Evolutionary conservation across 371 early-diverging fungal species (phyloP), one percentile per base, ranked within the genome.

Genomic region (Capillidium heterosporum): DNA sequence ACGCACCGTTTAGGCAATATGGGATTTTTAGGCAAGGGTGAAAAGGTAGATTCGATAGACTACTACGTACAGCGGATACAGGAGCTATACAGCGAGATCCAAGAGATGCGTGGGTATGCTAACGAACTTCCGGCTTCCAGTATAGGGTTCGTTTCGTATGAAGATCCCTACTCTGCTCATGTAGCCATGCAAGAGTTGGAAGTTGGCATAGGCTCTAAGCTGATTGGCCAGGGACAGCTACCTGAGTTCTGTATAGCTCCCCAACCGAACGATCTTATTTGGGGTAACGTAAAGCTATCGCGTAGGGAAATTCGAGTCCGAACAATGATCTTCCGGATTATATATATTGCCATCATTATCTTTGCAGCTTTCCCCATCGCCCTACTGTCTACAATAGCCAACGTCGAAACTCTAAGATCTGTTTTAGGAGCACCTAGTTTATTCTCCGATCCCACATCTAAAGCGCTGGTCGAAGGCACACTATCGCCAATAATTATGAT

Each of bases 141-240:
- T 61, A 80, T 82, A 24, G 89, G 79, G 0, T 91, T 88, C 70
- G 71, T 87, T 27, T 78, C 81, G 0, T 91, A 80, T 55, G 65
- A 70, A 32, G 71, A 69, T 31, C 75, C 81, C 52, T 62, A 65
- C 1, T 71, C 69, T 49, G 83, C 87, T 1, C 87, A 85, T 58
- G 63, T 61, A 8, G 78, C 35, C 11, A 29, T 55, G 2, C 54
- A 59, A 55, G 32, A 53, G 39, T 29, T 55, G 13, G 43, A 26
- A 39, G 19, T 24, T 24, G 55, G 31, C 17, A 27, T 39, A 17
- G 23, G 23, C 8, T 10, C 44, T 7, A 53, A 28, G 13, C 17
- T 53, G 39, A 35, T 23, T 8, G 31, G 31, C 2, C 13, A 35
- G 2, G 13, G 17, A 1, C 17, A 2, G 1, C 21, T 31, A 13